phyloP scores from a whole-genome alignment of 2,329 filamentous ascomycete species.

The Sclerotinia trifoliorum region DNA sequence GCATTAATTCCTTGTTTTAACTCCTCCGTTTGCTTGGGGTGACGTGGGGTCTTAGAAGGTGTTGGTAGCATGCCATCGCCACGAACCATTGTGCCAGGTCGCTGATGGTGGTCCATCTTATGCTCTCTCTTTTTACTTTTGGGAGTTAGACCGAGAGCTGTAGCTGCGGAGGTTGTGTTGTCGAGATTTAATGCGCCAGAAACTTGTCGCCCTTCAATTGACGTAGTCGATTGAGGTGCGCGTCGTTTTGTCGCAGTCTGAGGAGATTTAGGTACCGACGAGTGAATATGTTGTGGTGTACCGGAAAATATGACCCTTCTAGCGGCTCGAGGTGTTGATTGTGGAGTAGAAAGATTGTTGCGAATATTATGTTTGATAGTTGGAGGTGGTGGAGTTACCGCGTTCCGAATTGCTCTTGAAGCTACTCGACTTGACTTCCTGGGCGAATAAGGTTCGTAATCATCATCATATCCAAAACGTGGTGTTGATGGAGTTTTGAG shows the following conservation, averaged over 20 bases:
- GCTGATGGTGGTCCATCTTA: constrained; percentile 31
- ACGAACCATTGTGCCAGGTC: constrained; percentile 25
- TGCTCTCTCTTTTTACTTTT: constrained; percentile 27
- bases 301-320: constrained; percentile 29
- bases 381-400: constrained; percentile 54
- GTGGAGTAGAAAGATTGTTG: constrained; percentile 33
- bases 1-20: constrained; percentile 51
- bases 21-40: constrained; percentile 54
- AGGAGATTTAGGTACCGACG: constrained; percentile 33
- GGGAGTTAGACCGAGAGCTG: constrained; percentile 33
- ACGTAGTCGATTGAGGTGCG: constrained; percentile 37
- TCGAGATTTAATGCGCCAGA: constrained; percentile 49
- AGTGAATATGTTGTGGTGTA: constrained; percentile 26
- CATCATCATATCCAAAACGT: constrained; percentile 63
- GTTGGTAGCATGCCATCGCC: constrained; percentile 65
- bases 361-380: constrained; percentile 42
- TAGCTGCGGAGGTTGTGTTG: constrained; percentile 45
- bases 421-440: constrained; percentile 67
- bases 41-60: constrained; percentile 72
- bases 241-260: constrained; percentile 35
- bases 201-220: constrained; percentile 49
- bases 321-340: constrained; percentile 25
- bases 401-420: constrained; percentile 50
- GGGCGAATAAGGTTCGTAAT: constrained; percentile 70
- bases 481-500: constrained; percentile 69